Evolutionary conservation across 352 stramenopile genomes (phyloP).

Genomic region (Phytopythium montanum): DNA sequence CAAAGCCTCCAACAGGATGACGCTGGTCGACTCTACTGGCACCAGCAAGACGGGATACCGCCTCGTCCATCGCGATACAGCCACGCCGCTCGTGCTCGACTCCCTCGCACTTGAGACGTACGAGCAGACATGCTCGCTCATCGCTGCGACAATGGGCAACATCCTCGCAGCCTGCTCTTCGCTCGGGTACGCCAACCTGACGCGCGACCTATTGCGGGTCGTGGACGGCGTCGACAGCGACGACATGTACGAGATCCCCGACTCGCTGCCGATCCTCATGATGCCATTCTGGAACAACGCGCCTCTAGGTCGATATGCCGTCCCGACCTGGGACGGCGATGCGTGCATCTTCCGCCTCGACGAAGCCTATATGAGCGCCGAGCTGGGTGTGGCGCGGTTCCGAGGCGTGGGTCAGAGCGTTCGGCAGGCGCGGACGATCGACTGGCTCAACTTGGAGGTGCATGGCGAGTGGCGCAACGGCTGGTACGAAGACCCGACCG

Average conservation of each 20-base stretch:
- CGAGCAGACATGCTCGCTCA: conserved; percentile 1
- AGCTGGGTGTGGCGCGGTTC: conserved; percentile 7
- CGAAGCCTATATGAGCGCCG: conserved; percentile 2
- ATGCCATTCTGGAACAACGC: conserved; percentile 13
- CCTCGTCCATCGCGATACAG: not conserved
- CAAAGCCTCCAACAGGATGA: not conserved
- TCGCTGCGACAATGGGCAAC: conserved; percentile 4
- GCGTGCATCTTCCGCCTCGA: conserved; percentile 9
- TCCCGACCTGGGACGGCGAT: conserved; percentile 12
- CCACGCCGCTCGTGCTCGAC: not conserved
- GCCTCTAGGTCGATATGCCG: not conserved
- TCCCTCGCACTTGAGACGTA: not conserved
- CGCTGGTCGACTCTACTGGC: not conserved
- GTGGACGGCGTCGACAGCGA: not conserved
- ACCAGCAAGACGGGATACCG: not conserved
- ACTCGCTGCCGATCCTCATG: conserved; percentile 12
- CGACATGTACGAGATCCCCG: conserved; percentile 4
- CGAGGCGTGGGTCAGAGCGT: conserved; percentile 14
- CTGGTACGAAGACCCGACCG: conserved; percentile 23
- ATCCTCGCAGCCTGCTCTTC: conserved; percentile 7
- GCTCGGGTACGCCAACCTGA: conserved; percentile 10
- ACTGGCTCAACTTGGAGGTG: conserved; percentile 12
- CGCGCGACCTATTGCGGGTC: conserved; percentile 3
- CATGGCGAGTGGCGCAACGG: conserved; percentile 18
- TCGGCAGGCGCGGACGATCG: conserved; percentile 7